These are phyloP conservation scores for Wickerhamomyces mucosus DNA, from an alignment of 805 yeast genomes.

Conservation along the genomic window DNA sequence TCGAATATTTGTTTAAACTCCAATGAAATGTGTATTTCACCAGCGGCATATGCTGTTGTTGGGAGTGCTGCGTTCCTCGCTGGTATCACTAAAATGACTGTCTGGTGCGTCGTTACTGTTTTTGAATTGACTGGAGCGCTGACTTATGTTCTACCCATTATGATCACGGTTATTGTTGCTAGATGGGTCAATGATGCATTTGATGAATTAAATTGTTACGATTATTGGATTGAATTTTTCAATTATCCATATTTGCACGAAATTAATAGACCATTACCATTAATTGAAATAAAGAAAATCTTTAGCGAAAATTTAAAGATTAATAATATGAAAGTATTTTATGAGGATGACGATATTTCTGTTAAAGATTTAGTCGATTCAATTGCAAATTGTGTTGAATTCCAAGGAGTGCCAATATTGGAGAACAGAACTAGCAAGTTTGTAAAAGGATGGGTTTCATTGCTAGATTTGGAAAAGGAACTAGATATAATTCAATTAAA, in stretches of 20 bases:
- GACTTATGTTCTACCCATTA: slow-evolving; percentile 73
- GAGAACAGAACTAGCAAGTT: slow-evolving; percentile 23
- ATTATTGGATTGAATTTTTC: slow-evolving; percentile 36
- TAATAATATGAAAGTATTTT: slow-evolving; percentile 19
- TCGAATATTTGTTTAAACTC: slow-evolving; percentile 33
- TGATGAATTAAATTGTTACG: slow-evolving; percentile 54
- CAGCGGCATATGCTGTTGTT: slow-evolving; percentile 81
- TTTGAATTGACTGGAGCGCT: slow-evolving; percentile 85
- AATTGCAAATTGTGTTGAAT: slow-evolving; percentile 10
- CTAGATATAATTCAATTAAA: slow-evolving; percentile 7
- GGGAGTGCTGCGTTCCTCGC: slow-evolving; percentile 81
- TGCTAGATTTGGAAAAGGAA: slow-evolving; percentile 27
- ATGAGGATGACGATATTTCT: slow-evolving; percentile 22
- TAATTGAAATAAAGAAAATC: slow-evolving; percentile 11
- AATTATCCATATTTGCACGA: slow-evolving; percentile 35
- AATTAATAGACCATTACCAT: slow-evolving; percentile 30
- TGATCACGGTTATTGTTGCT: slow-evolving; percentile 72
- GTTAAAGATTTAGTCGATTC: slow-evolving; percentile 19
- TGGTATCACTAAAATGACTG: slow-evolving; percentile 73
- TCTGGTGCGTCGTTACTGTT: slow-evolving; percentile 69
- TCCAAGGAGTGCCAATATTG: slow-evolving; percentile 37
- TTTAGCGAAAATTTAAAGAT: slow-evolving; percentile 28
- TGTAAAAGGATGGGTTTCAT: slow-evolving; percentile 34
- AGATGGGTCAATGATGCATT: slow-evolving; percentile 63
- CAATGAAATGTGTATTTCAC: slow-evolving; percentile 52